Evolutionary conservation across 1,284 basidiomycete species (phyloP).

Genomic region (Ceratobasidium sp.): DNA sequence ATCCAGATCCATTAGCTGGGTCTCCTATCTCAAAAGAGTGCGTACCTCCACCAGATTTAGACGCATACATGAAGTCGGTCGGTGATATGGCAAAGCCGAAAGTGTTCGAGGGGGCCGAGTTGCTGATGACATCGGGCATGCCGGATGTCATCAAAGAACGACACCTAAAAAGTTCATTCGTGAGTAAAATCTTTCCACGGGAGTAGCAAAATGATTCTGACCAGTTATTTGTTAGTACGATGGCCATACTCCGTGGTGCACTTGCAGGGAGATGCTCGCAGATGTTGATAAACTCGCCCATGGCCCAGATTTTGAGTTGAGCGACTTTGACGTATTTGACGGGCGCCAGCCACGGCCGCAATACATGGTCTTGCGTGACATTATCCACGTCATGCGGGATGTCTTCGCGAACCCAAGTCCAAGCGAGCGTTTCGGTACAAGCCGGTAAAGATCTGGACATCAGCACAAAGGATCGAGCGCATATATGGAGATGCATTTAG

Average conservation of each 20-base stretch:
- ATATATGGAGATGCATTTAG: not conserved
- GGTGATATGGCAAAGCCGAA: not conserved
- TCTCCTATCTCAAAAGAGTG: not conserved
- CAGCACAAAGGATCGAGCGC: not conserved
- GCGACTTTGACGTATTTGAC: not conserved
- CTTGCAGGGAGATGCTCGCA: not conserved
- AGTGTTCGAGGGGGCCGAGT: conserved; percentile 10
- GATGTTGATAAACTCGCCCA: not conserved
- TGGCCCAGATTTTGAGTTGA: not conserved
- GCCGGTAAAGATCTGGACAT: not conserved
- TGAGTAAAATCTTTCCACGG: too few relatives aligned
- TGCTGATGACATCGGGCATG: conserved; percentile 17
- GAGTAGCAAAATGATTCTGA: too few relatives aligned
- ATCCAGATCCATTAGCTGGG: conserved; percentile 17
- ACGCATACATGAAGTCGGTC: not conserved
- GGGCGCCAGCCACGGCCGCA: not conserved
- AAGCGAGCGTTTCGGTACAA: not conserved
- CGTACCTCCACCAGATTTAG: not conserved
- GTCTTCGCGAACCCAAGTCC: not conserved
- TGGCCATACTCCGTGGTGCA: not conserved
- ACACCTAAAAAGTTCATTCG: not conserved
- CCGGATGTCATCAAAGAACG: not conserved
- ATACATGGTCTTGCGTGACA: not conserved
- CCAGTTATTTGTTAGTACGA: not conserved
- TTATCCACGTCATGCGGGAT: conserved; percentile 4